These are phyloP conservation scores for Diaporthe longicolla DNA, from an alignment of 2,329 filamentous ascomycete genomes.

Conservation along the genomic window DNA sequence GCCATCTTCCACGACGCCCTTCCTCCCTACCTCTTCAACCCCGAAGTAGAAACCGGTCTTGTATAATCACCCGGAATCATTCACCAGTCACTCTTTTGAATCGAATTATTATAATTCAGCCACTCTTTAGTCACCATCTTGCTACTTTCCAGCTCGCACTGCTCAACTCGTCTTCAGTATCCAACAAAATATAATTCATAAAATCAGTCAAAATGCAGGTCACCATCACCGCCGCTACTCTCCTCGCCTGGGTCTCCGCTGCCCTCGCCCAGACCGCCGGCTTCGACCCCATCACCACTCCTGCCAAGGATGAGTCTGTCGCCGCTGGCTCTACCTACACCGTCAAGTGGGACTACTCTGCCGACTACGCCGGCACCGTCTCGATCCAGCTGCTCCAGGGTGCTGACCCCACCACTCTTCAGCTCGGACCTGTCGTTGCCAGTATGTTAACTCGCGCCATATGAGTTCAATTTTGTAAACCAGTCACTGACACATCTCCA, in stretches of 20 bases:
- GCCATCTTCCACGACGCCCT: slow-evolving; percentile 14
- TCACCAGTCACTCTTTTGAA: slow-evolving; percentile 25
- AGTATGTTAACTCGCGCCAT: slow-evolving; percentile 58
- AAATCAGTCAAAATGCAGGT: slow-evolving; percentile 71
- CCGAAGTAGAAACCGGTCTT: slow-evolving; percentile 19
- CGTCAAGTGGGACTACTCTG: slow-evolving; percentile 65
- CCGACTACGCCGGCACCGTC: slow-evolving; percentile 60
- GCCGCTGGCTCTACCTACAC: slow-evolving; percentile 63
- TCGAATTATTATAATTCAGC: slow-evolving; percentile 22
- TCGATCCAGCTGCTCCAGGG: slow-evolving; percentile 71
- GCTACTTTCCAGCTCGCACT: neutral
- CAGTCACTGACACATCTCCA: neutral
- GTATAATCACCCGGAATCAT: neutral
- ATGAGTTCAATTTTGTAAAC: no score
- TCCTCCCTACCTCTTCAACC: slow-evolving; percentile 5
- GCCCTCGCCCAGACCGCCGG: slow-evolving; percentile 67
- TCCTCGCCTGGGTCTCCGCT: slow-evolving; percentile 66
- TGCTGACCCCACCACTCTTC: slow-evolving; percentile 57
- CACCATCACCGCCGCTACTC: slow-evolving; percentile 61
- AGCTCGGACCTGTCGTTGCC: slow-evolving; percentile 59
- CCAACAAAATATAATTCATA: slow-evolving; percentile 19
- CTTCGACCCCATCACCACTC: slow-evolving; percentile 69
- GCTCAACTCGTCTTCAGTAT: neutral
- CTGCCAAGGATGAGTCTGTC: slow-evolving; percentile 60
- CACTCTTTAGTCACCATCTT: slow-evolving; percentile 35